Evolutionary conservation across 2,329 filamentous ascomycete genomes (phyloP).

Genomic region (Fusarium annulatum): DNA sequence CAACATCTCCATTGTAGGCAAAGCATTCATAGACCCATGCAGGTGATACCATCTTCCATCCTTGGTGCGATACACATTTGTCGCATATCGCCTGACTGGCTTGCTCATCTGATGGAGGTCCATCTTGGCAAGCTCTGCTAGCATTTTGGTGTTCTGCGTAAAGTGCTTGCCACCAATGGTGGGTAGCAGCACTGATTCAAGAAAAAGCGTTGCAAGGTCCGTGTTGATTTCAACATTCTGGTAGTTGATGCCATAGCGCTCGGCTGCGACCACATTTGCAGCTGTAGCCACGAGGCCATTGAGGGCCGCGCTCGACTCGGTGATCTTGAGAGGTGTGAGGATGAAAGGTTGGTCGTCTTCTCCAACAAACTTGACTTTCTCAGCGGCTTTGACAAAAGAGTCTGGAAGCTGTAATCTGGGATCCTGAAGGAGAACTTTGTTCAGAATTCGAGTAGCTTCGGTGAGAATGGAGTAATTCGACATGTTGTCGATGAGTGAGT

Average conservation of each 20-base stretch:
- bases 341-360: background rate
- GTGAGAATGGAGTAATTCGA: background rate
- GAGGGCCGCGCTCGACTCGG: background rate
- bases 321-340: constrained; percentile 1
- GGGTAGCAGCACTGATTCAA: background rate
- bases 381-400: background rate
- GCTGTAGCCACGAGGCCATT: background rate
- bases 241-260: background rate
- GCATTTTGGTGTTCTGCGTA: background rate
- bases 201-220: background rate
- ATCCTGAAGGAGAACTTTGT: background rate
- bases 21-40: background rate
- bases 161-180: background rate
- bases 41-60: background rate
- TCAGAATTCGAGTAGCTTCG: background rate
- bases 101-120: background rate
- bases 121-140: background rate
- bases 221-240: background rate
- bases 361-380: background rate
- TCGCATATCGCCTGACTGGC: background rate
- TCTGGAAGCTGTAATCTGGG: background rate
- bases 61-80: background rate
- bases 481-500: background rate
- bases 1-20: background rate
- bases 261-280: background rate